phyloP scores from a whole-genome alignment of 495 filamentous ascomycete genomes.

The Lasiosphaeria miniovina region DNA sequence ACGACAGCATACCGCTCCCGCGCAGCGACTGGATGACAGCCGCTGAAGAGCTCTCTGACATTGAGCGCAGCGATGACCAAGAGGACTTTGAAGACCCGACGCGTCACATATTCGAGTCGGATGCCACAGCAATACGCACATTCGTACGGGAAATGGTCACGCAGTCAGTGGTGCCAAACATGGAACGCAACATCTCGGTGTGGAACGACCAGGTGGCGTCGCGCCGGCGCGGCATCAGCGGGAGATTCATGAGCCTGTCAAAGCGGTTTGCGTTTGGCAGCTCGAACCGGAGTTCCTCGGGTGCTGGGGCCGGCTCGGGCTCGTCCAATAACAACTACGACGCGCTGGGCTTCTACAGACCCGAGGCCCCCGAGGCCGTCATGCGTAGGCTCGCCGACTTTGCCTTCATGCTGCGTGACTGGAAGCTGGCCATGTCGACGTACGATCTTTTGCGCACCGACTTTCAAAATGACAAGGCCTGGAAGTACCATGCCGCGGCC shows the following conservation, averaged over 20 bases:
- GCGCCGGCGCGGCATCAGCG: conserved; percentile 76
- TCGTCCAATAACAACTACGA: conserved; percentile 68
- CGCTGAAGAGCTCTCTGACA: conserved; percentile 73
- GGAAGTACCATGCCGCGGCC: conserved; percentile 88
- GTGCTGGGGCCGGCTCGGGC: conserved; percentile 35
- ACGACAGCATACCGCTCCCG: conserved; percentile 81
- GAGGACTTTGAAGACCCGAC: conserved; percentile 69
- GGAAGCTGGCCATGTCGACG: conserved; percentile 82
- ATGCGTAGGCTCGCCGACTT: conserved; percentile 94
- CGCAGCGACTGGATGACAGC: conserved; percentile 85
- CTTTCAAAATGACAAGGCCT: conserved; percentile 92
- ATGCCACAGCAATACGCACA: conserved; percentile 77
- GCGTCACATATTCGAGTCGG: conserved; percentile 85
- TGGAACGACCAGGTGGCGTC: conserved; percentile 99
- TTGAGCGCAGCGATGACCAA: conserved; percentile 55
- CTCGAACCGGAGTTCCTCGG: conserved; percentile 44
- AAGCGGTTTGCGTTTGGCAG: conserved; percentile 81
- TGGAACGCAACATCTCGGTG: conserved; percentile 83
- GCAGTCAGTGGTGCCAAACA: conserved; percentile 87
- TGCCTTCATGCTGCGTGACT: conserved; percentile 93
- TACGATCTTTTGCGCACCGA: conserved; percentile 87
- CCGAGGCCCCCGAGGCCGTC: conserved; percentile 78
- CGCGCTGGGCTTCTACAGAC: conserved; percentile 74
- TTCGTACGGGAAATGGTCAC: conserved; percentile 91
- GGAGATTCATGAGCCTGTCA: conserved; percentile 86